phyloP scores from a whole-genome alignment of 768 basidiomycete genomes.

The Mycena chlorophos region DNA sequence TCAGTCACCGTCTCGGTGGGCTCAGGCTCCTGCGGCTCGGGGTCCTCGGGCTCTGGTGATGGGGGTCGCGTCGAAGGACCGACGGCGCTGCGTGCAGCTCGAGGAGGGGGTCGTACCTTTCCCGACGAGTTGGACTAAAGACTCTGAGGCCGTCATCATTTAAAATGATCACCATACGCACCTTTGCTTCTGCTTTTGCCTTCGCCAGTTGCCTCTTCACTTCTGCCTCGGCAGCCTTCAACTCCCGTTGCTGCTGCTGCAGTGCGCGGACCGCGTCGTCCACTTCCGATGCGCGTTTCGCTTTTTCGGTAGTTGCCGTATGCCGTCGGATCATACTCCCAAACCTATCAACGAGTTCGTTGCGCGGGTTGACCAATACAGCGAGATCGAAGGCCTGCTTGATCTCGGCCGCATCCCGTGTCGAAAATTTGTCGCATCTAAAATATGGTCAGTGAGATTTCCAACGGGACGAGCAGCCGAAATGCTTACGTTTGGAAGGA shows the following conservation, averaged over 20 bases:
- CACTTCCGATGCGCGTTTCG: neutral
- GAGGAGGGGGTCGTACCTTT: neutral
- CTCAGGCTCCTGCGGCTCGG: too few species aligned
- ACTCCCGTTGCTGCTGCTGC: neutral
- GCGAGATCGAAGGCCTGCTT: conserved; percentile 1
- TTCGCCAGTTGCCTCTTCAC: neutral
- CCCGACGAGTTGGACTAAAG: neutral
- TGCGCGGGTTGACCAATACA: conserved; percentile 1
- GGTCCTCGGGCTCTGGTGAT: too few species aligned
- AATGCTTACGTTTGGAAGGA: conserved; percentile 15
- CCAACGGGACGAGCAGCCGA: neutral
- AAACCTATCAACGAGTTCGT: conserved; percentile 9
- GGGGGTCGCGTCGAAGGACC: too few species aligned
- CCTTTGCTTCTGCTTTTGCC: neutral
- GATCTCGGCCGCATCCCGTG: conserved; percentile 10
- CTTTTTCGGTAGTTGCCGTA: conserved; percentile 1
- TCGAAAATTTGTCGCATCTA: conserved; percentile 9
- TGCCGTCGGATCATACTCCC: conserved; percentile 1
- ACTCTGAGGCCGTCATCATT: neutral
- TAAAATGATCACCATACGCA: conserved; percentile 14
- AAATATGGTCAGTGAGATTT: neutral
- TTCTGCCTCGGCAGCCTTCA: neutral
- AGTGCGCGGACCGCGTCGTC: neutral
- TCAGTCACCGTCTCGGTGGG: too few species aligned
- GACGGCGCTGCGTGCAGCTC: too few species aligned